Percentiles rank a stretch among this genome's conserved stretches.
Conservation (phyloP, 1,284 basidiomycete species). For the Ceratobasidium papillatum region DNA sequence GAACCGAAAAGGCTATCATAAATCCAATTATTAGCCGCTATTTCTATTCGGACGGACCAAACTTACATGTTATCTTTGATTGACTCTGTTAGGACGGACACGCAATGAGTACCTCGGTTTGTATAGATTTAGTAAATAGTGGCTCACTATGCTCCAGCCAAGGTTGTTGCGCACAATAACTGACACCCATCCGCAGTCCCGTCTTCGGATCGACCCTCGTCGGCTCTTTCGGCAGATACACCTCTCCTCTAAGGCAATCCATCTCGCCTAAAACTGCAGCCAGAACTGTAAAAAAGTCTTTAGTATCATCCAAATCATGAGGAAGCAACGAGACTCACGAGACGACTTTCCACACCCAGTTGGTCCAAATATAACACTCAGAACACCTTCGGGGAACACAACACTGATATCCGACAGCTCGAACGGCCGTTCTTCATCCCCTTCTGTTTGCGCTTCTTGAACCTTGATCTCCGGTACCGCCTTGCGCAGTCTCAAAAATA, state of each 20-base stretch:
- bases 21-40: neutral
- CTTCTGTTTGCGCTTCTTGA: neutral
- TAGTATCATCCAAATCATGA: neutral
- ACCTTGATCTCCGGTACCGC: neutral
- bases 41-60: too few relatives aligned
- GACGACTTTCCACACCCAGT: slow-evolving; percentile 40
- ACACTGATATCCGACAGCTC: slow-evolving; percentile 24
- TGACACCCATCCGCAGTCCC: slow-evolving; percentile 23
- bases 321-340: slow-evolving; percentile 13
- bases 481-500: slow-evolving; percentile 12
- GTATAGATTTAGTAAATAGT: too few relatives aligned
- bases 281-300: slow-evolving; percentile 19
- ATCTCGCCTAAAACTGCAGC: slow-evolving; percentile 42
- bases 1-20: slow-evolving; percentile 52
- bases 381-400: slow-evolving; percentile 23
- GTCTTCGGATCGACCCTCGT: slow-evolving; percentile 23
- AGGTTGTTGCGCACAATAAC: slow-evolving; percentile 42
- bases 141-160: slow-evolving; percentile 41
- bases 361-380: slow-evolving; percentile 32
- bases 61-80: slow-evolving; percentile 27
- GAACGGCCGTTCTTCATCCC: slow-evolving; percentile 26
- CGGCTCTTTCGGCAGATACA: slow-evolving; percentile 39
- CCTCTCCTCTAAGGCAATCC: slow-evolving; percentile 37
- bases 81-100: neutral
- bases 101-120: too few relatives aligned